phyloP scores from a whole-genome alignment of 2,329 filamentous ascomycete genomes.

The Aspergillus pseudoviridinutans region DNA sequence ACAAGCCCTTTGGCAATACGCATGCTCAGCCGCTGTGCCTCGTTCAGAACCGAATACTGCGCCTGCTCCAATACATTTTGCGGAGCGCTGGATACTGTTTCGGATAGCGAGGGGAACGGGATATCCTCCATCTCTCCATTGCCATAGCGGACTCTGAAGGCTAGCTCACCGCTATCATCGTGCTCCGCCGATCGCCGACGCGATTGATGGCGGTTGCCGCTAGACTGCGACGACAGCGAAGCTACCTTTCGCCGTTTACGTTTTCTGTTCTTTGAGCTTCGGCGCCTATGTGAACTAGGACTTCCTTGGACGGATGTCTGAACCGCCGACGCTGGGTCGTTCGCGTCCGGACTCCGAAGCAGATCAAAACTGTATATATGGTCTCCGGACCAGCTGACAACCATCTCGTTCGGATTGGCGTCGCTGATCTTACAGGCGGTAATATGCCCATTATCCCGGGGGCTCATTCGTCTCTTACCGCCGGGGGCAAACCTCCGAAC shows the following conservation, averaged over 20 bases:
- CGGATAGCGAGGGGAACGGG: constrained; percentile 39
- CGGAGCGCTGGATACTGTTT: constrained; percentile 23
- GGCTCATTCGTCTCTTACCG: constrained; percentile 47
- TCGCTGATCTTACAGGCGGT: constrained; percentile 69
- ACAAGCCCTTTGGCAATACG: constrained; percentile 54
- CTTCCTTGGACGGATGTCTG: constrained; percentile 22
- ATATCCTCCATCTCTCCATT: constrained; percentile 60
- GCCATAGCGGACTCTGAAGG: constrained; percentile 55
- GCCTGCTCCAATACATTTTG: constrained; percentile 36
- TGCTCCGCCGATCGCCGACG: constrained; percentile 44
- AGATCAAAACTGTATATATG: constrained; percentile 65
- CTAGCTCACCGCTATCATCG: constrained; percentile 41
- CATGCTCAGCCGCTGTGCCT: constrained; percentile 51
- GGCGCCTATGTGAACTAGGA: constrained; percentile 26
- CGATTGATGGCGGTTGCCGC: constrained; percentile 45
- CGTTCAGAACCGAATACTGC: constrained; percentile 46
- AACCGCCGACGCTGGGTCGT: constrained; percentile 35
- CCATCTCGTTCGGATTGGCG: constrained; percentile 62
- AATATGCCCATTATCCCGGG: constrained; percentile 59
- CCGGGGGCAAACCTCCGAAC: constrained; percentile 63
- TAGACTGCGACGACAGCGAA: constrained; percentile 41
- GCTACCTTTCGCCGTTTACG: constrained; percentile 53
- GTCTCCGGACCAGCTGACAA: constrained; percentile 66
- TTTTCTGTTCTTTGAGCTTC: constrained; percentile 46
- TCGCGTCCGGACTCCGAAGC: constrained; percentile 54